Conservation (phyloP, 306 rosid genomes). For the Lotus japonicus region DNA sequence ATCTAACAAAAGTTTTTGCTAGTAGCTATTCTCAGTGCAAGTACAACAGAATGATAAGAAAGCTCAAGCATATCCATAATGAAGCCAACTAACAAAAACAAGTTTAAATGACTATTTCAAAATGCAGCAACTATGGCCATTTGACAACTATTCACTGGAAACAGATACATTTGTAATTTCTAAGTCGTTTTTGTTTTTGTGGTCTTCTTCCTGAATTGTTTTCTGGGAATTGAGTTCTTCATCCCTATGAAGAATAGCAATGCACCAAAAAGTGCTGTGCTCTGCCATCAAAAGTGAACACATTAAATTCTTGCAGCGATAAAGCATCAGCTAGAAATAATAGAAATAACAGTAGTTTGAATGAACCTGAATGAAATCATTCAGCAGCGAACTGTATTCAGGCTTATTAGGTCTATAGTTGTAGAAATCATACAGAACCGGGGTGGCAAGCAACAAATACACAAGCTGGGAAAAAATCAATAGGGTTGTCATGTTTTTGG, state of each 20-base stretch:
- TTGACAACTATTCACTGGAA: background rate
- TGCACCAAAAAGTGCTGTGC: constrained; percentile 68
- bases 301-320: background rate
- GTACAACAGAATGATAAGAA: constrained; percentile 7
- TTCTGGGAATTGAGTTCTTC: constrained; percentile 64
- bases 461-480: constrained; percentile 41
- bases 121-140: constrained; percentile 21
- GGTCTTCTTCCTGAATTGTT: constrained; percentile 61
- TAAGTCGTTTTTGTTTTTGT: constrained; percentile 60
- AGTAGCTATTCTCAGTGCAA: constrained; percentile 1
- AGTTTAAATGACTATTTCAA: constrained; percentile 11
- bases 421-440: constrained; percentile 78
- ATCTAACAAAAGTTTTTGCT: constrained; percentile 5
- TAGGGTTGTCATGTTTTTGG: background rate
- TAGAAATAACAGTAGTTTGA: background rate
- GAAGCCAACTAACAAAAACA: constrained; percentile 11
- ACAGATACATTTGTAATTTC: constrained; percentile 19
- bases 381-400: constrained; percentile 33
- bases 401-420: constrained; percentile 43
- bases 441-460: constrained; percentile 50
- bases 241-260: constrained; percentile 75
- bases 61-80: constrained; percentile 3
- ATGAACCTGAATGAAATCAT: constrained; percentile 76
- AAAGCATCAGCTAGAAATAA: background rate
- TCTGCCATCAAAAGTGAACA: constrained; percentile 38